phyloP scores from a whole-genome alignment of 2,329 filamentous ascomycete genomes.

The Xylaria digitata region DNA sequence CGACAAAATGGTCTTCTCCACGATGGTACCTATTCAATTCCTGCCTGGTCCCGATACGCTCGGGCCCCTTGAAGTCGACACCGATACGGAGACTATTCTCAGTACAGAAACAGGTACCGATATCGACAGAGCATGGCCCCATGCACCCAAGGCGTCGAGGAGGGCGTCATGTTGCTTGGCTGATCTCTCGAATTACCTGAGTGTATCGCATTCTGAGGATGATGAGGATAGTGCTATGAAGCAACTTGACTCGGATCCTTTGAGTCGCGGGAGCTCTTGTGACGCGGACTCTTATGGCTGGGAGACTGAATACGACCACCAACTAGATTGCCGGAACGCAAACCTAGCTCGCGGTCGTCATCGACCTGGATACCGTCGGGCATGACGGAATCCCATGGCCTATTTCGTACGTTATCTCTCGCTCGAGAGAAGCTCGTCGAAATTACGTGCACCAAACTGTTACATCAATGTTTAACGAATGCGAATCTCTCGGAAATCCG shows the following conservation, averaged over 20 bases:
- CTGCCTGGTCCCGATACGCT: slow-evolving; percentile 39
- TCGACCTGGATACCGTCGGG: slow-evolving; percentile 42
- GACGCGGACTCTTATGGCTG: slow-evolving; percentile 63
- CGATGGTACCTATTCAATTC: slow-evolving; percentile 36
- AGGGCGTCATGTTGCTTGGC: slow-evolving; percentile 50
- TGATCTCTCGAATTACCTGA: slow-evolving; percentile 56
- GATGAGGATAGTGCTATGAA: slow-evolving; percentile 43
- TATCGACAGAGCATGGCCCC: slow-evolving; percentile 30
- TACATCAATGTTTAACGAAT: not conserved
- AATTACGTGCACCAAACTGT: not conserved
- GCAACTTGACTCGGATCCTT: slow-evolving; percentile 47
- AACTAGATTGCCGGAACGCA: slow-evolving; percentile 42
- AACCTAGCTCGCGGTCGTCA: slow-evolving; percentile 22
- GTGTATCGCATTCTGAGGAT: slow-evolving; percentile 48
- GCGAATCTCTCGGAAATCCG: not conserved
- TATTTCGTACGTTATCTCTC: not conserved
- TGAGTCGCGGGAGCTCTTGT: slow-evolving; percentile 46
- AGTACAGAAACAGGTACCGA: slow-evolving; percentile 38
- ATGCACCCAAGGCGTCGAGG: slow-evolving; percentile 14
- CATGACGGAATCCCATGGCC: slow-evolving; percentile 17
- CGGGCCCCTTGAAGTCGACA: slow-evolving; percentile 43
- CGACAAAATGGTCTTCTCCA: slow-evolving; percentile 19
- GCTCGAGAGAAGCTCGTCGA: not conserved
- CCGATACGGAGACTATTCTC: slow-evolving; percentile 43
- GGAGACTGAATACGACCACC: slow-evolving; percentile 61